Conservation (phyloP, 805 yeast genomes). For the Sugiyamaella chiloensis region DNA sequence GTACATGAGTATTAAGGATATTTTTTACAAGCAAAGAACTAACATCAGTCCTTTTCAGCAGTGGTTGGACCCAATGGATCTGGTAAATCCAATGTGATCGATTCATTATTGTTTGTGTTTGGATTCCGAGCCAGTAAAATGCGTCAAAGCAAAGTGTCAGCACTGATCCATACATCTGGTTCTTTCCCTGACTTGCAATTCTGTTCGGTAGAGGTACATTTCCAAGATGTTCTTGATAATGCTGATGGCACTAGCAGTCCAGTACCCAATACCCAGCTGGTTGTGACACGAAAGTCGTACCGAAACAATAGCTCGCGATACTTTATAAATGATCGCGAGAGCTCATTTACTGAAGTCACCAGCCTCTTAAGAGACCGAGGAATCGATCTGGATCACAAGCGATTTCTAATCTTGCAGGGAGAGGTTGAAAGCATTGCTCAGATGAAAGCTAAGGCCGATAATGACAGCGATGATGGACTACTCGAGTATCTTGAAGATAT, state of each 20-base stretch:
- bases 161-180: constrained; percentile 88
- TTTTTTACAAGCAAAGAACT: constrained; percentile 15
- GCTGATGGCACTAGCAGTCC: constrained; percentile 43
- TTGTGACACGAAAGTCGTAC: constrained; percentile 78
- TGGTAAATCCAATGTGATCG: constrained; percentile 97
- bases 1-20: constrained; percentile 10
- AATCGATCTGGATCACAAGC: constrained; percentile 88
- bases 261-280: constrained; percentile 54
- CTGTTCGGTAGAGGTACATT: constrained; percentile 90
- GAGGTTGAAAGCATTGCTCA: constrained; percentile 98
- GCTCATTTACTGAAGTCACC: constrained; percentile 78
- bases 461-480: constrained; percentile 87
- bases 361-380: constrained; percentile 72
- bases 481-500: constrained; percentile 94
- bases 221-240: constrained; percentile 68
- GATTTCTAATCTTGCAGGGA: constrained; percentile 93
- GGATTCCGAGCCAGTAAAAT: constrained; percentile 95
- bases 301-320: constrained; percentile 76
- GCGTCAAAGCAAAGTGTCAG: constrained; percentile 94
- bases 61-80: constrained; percentile 99
- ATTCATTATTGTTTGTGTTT: constrained; percentile 91
- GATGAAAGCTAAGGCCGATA: constrained; percentile 97
- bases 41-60: constrained; percentile 74
- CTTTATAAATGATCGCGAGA: constrained; percentile 63
- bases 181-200: constrained; percentile 58